Conservation (phyloP, 1,139 yeast species). For the Zygoascus hellenicus region DNA sequence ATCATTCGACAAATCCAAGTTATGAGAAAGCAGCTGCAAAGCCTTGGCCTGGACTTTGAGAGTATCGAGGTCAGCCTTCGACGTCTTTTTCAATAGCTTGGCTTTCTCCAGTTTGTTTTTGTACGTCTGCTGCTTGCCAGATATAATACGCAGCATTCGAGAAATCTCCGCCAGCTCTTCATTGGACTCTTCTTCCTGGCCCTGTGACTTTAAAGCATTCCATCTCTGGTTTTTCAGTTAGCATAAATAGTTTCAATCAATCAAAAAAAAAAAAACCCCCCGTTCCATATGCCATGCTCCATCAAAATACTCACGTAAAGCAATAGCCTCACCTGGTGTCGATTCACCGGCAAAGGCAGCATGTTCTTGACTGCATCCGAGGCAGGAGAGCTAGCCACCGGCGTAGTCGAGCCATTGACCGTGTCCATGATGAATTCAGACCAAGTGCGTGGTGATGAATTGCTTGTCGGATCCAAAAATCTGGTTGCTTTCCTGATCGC, state of each 20-base stretch:
- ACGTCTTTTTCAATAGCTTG: slow-evolving; percentile 13
- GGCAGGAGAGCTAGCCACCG: slow-evolving; percentile 6
- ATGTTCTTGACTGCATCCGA: slow-evolving; percentile 1
- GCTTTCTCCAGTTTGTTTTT: slow-evolving; percentile 29
- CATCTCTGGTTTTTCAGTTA: slow-evolving; percentile 30
- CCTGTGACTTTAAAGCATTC: slow-evolving; percentile 36
- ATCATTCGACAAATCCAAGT: slow-evolving; percentile 61
- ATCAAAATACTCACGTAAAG: slow-evolving; percentile 27
- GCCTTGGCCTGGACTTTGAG: slow-evolving; percentile 67
- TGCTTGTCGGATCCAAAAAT: too few species aligned
- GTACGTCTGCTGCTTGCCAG: slow-evolving; percentile 36
- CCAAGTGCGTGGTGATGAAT: too few species aligned
- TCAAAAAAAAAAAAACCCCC: too few species aligned
- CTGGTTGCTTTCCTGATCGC: too few species aligned
- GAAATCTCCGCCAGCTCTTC: slow-evolving; percentile 36
- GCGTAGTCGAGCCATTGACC: too few species aligned
- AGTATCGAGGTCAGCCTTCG: slow-evolving; percentile 39
- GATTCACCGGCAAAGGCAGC: slow-evolving; percentile 29
- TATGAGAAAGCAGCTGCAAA: slow-evolving; percentile 69
- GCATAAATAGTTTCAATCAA: background rate
- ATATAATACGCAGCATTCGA: slow-evolving; percentile 29
- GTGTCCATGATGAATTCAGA: too few species aligned
- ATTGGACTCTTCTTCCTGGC: slow-evolving; percentile 30
- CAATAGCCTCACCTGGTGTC: slow-evolving; percentile 35
- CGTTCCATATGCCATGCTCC: too few species aligned